Conservation (phyloP, 345 rosid species). For the Carallia pectinifolia region DNA sequence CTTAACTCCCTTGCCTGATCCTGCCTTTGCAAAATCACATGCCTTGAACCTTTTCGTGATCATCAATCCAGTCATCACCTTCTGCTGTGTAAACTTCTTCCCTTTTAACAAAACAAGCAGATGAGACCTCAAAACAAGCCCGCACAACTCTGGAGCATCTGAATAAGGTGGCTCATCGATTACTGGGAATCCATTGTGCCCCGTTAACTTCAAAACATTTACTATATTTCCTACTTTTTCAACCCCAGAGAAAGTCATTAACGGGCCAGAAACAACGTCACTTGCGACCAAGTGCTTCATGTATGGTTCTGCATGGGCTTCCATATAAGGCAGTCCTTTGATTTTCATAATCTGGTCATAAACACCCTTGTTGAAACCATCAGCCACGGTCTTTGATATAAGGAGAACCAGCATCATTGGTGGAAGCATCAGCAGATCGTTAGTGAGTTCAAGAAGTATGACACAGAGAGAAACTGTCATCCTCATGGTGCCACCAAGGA, state of each 20-base stretch:
- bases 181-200: constrained; percentile 89
- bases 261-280: constrained; percentile 71
- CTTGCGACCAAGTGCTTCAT: constrained; percentile 73
- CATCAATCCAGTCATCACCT: constrained; percentile 40
- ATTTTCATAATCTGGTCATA: constrained; percentile 82
- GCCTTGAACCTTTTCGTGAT: constrained; percentile 55
- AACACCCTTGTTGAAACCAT: constrained; percentile 78
- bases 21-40: constrained; percentile 79
- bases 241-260: constrained; percentile 56
- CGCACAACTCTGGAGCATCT: constrained; percentile 68
- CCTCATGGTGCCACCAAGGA: constrained; percentile 97
- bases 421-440: constrained; percentile 79
- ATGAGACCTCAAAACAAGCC: constrained; percentile 84
- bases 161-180: constrained; percentile 82
- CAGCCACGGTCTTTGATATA: constrained; percentile 83
- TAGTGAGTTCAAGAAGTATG: constrained; percentile 87
- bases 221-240: constrained; percentile 70
- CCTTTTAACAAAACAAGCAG: constrained; percentile 75
- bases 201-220: constrained; percentile 49
- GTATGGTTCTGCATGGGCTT: constrained; percentile 91
- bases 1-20: constrained; percentile 75
- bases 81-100: constrained; percentile 57
- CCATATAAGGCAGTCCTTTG: constrained; percentile 87
- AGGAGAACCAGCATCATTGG: constrained; percentile 85
- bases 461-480: constrained; percentile 93